phyloP scores from a whole-genome alignment of 345 rosid genomes.

The Citrus unshiu region DNA sequence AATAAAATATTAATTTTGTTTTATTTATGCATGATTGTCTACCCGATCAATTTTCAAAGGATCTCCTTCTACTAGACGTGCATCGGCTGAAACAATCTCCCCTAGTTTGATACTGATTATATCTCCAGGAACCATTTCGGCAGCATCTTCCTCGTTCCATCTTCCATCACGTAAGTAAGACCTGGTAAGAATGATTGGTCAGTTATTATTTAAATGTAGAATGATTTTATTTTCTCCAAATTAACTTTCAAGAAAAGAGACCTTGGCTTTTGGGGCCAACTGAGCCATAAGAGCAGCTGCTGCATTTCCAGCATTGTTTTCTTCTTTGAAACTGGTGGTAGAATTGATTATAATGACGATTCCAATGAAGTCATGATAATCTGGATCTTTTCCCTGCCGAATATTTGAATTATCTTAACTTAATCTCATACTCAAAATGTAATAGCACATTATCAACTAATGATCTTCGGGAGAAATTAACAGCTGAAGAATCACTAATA shows the following conservation, averaged over 20 bases:
- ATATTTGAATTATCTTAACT: background rate
- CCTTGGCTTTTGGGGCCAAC: constrained; percentile 67
- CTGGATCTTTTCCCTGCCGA: constrained; percentile 49
- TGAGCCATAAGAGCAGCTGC: constrained; percentile 75
- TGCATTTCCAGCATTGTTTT: constrained; percentile 75
- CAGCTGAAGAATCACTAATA: background rate
- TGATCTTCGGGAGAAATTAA: too few species aligned
- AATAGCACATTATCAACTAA: too few species aligned
- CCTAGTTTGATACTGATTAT: constrained; percentile 41
- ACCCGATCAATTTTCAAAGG: constrained; percentile 69
- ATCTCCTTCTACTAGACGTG: constrained; percentile 73
- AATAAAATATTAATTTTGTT: too few species aligned
- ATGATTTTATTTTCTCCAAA: too few species aligned
- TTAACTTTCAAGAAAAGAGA: background rate
- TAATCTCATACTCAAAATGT: too few species aligned
- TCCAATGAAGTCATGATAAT: constrained; percentile 57
- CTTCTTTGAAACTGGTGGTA: constrained; percentile 61
- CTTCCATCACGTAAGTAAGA: constrained; percentile 44
- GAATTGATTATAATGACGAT: constrained; percentile 46
- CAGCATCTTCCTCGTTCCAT: constrained; percentile 72
- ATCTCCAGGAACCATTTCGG: constrained; percentile 73
- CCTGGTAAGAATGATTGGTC: constrained; percentile 15
- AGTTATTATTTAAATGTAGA: background rate
- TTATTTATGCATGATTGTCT: background rate
- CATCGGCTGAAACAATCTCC: constrained; percentile 71